phyloP scores from a whole-genome alignment of 257 asterid species.

The Fraxinus quadrangulata region DNA sequence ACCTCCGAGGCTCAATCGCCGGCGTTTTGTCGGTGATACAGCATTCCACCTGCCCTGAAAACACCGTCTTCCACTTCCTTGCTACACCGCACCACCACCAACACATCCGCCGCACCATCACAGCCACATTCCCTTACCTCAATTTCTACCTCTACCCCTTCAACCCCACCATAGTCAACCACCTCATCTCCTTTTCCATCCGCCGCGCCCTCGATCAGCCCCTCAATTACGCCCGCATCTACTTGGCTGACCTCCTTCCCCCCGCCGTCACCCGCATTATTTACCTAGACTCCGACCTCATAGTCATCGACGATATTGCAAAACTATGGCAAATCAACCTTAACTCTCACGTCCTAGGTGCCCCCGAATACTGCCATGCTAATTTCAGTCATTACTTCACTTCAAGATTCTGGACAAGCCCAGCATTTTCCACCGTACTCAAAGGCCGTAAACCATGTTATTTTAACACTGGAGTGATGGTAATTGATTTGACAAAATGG shows the following conservation, averaged over 20 bases:
- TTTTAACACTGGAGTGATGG: slow-evolving; percentile 96
- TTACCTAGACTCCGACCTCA: slow-evolving; percentile 85
- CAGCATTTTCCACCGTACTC: slow-evolving; percentile 40
- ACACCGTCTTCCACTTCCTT: slow-evolving; percentile 81
- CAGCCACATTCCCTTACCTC: slow-evolving; percentile 79
- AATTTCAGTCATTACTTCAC: slow-evolving; percentile 79
- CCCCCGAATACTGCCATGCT: slow-evolving; percentile 83
- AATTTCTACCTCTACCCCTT: slow-evolving; percentile 67
- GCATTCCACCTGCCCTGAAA: slow-evolving; percentile 84
- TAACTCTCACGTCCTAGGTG: slow-evolving; percentile 57
- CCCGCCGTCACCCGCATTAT: slow-evolving; percentile 53
- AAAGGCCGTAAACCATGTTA: slow-evolving; percentile 55
- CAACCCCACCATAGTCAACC: slow-evolving; percentile 59
- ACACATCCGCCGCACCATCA: slow-evolving; percentile 55
- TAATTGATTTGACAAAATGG: slow-evolving; percentile 65
- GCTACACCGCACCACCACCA: slow-evolving; percentile 51
- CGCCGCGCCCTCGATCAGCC: slow-evolving; percentile 94
- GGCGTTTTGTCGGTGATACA: slow-evolving; percentile 85
- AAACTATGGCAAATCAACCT: slow-evolving; percentile 66
- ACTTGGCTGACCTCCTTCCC: slow-evolving; percentile 79
- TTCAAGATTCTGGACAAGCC: slow-evolving; percentile 63
- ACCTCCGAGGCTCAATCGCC: slow-evolving; percentile 92
- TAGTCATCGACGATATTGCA: slow-evolving; percentile 75
- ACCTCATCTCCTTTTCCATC: slow-evolving; percentile 78
- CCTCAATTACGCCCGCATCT: slow-evolving; percentile 83